phyloP scores from a whole-genome alignment of 495 filamentous ascomycete species.

The Aspergillus mulundensis region DNA sequence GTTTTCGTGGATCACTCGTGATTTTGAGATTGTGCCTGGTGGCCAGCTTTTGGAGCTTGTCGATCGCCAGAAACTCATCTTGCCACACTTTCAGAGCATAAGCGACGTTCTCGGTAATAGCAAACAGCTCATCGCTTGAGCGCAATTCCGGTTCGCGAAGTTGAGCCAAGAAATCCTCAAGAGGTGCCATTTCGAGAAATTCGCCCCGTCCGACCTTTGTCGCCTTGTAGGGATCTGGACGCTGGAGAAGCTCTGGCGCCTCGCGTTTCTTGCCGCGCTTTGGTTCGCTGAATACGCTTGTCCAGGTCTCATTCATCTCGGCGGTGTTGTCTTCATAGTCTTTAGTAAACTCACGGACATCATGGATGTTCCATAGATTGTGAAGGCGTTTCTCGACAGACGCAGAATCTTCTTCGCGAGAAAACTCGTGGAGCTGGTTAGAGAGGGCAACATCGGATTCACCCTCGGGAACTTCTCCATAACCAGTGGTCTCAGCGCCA shows the following conservation, averaged over 20 bases:
- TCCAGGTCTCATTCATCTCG: constrained; percentile 30
- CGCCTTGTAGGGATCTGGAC: constrained; percentile 41
- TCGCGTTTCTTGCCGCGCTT: constrained; percentile 42
- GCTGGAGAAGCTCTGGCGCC: constrained; percentile 39
- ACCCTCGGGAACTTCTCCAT: constrained; percentile 18
- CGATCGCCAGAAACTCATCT: constrained; percentile 58
- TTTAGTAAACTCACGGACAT: constrained; percentile 41
- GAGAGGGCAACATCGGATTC: constrained; percentile 24
- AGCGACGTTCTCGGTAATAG: constrained; percentile 48
- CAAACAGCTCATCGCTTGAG: constrained; percentile 48
- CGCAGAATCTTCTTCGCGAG: constrained; percentile 44
- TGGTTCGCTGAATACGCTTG: constrained; percentile 27
- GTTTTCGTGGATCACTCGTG: constrained; percentile 23
- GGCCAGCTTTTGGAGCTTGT: constrained; percentile 50
- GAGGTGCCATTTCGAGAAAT: constrained; percentile 41
- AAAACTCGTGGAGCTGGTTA: constrained; percentile 29
- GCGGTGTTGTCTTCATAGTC: constrained; percentile 31
- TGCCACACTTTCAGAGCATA: constrained; percentile 56
- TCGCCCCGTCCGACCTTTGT: constrained; percentile 31
- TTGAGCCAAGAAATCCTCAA: constrained; percentile 32
- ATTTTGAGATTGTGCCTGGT: constrained; percentile 33
- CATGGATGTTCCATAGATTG: constrained; percentile 56
- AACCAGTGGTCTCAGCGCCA: constrained; percentile 19
- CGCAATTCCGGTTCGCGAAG: constrained; percentile 35
- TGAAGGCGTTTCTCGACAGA: constrained; percentile 57